Evolutionary conservation across 352 stramenopile species (phyloP).

Genomic region (Elongisporangium prolatum): DNA sequence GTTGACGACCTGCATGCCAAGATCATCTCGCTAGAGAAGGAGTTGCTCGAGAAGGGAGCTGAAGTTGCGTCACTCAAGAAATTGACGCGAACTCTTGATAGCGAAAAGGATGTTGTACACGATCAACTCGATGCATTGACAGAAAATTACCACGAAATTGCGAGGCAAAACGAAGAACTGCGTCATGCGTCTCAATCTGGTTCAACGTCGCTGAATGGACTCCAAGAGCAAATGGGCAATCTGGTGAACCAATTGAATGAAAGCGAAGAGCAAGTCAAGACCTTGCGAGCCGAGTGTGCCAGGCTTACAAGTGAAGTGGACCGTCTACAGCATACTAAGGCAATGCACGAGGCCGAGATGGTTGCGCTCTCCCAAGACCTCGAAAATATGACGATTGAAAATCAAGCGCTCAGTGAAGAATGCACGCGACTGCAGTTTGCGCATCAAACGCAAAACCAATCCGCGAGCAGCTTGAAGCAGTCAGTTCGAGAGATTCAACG

Average conservation of each 20-base stretch:
- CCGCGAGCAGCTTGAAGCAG: slow-evolving; percentile 45
- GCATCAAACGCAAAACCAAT: slow-evolving; percentile 48
- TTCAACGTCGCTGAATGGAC: slow-evolving; percentile 22
- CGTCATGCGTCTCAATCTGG: slow-evolving; percentile 28
- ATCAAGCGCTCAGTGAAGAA: slow-evolving; percentile 81
- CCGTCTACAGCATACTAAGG: slow-evolving; percentile 51
- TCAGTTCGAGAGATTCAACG: slow-evolving; percentile 54
- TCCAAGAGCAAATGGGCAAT: slow-evolving; percentile 54
- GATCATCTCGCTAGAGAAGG: slow-evolving; percentile 34
- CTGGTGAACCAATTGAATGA: slow-evolving; percentile 58
- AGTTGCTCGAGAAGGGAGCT: slow-evolving; percentile 30
- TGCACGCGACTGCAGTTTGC: slow-evolving; percentile 56
- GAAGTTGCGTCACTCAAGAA: slow-evolving; percentile 67
- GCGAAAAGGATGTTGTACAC: slow-evolving; percentile 65
- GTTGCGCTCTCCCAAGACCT: slow-evolving; percentile 68
- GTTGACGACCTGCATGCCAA: slow-evolving; percentile 50
- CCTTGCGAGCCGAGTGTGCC: slow-evolving; percentile 31
- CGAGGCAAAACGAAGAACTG: slow-evolving; percentile 43
- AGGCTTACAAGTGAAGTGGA: slow-evolving; percentile 55
- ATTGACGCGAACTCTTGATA: slow-evolving; percentile 56
- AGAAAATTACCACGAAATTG: slow-evolving; percentile 60
- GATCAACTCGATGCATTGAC: slow-evolving; percentile 70
- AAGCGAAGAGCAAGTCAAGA: slow-evolving; percentile 36
- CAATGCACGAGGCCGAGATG: slow-evolving; percentile 60
- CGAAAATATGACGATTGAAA: slow-evolving; percentile 87